Conservation (phyloP, 1,284 basidiomycete species). For the Earliella scabrosa region DNA sequence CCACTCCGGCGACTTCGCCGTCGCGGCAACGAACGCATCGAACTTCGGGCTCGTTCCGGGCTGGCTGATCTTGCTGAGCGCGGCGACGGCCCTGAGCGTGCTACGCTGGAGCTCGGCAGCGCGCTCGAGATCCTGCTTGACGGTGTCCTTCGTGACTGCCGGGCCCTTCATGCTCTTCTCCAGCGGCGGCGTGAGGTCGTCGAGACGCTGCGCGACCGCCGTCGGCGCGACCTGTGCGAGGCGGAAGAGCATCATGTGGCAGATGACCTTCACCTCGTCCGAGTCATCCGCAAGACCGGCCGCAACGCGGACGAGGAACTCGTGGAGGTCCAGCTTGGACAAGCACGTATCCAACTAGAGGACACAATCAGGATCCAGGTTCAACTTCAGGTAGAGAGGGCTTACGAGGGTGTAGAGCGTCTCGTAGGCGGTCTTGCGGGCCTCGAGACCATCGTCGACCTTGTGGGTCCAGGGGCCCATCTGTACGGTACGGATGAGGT, state of each 20-base stretch:
- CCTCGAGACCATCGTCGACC: conserved; percentile 91
- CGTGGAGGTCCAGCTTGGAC: conserved; percentile 82
- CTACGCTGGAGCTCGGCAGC: conserved; percentile 91
- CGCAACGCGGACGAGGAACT: conserved; percentile 84
- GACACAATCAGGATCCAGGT: conserved; percentile 8
- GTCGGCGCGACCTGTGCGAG: conserved; percentile 86
- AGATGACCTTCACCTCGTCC: conserved; percentile 97
- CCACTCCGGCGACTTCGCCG: conserved; percentile 68
- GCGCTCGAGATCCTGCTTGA: conserved; percentile 96
- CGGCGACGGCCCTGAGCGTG: conserved; percentile 84
- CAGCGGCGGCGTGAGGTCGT: conserved; percentile 83
- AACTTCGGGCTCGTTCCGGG: conserved; percentile 72
- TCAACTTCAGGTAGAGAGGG: conserved; percentile 9
- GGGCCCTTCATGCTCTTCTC: conserved; percentile 92
- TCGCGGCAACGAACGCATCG: conserved; percentile 74
- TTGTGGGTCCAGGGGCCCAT: conserved; percentile 99
- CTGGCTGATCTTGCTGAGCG: conserved; percentile 74
- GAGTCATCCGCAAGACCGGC: conserved; percentile 87
- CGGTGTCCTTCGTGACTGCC: conserved; percentile 89
- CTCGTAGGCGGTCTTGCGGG: conserved; percentile 96
- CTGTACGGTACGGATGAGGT: conserved; percentile 89
- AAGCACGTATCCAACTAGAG: conserved; percentile 87
- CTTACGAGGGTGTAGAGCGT: conserved; percentile 93
- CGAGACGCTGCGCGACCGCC: conserved; percentile 82
- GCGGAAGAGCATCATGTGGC: conserved; percentile 93